phyloP scores from a whole-genome alignment of 345 rosid genomes.

The Sisymbrium altissimum region DNA sequence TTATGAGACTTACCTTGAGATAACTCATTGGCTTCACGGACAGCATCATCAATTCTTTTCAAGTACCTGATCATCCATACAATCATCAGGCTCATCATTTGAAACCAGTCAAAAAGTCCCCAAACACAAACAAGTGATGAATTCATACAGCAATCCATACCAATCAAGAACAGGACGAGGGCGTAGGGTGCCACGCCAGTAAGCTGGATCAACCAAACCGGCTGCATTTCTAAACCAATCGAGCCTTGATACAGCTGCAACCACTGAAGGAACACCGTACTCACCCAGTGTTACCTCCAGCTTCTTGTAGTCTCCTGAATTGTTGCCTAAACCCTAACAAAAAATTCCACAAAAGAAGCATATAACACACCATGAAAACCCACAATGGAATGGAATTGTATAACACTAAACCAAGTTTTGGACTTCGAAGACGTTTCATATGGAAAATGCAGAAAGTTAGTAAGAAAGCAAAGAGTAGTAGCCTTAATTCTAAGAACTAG shows the following conservation, averaged over 20 bases:
- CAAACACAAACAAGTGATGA: neutral
- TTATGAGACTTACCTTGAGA: constrained; percentile 45
- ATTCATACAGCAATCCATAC: constrained; percentile 25
- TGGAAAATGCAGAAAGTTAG: neutral
- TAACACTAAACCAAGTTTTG: neutral
- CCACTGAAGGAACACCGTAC: constrained; percentile 64
- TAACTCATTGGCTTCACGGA: constrained; percentile 64
- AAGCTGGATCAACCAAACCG: constrained; percentile 74
- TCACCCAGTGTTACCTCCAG: constrained; percentile 52
- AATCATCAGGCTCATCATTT: neutral
- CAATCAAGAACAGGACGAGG: constrained; percentile 98
- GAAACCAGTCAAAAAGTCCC: neutral
- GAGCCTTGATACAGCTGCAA: constrained; percentile 68
- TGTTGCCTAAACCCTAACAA: constrained; percentile 85
- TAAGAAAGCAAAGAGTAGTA: neutral
- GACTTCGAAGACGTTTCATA: neutral
- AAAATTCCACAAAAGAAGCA: neutral
- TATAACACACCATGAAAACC: neutral
- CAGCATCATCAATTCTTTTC: constrained; percentile 69
- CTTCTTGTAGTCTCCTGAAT: constrained; percentile 70
- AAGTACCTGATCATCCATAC: constrained; percentile 55
- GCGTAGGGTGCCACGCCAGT: constrained; percentile 87
- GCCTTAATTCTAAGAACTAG: neutral
- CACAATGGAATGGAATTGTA: neutral
- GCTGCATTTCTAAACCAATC: constrained; percentile 97